These are phyloP conservation scores for Galium porrigens DNA, from an alignment of 305 asterid species.

Conservation along the genomic window DNA sequence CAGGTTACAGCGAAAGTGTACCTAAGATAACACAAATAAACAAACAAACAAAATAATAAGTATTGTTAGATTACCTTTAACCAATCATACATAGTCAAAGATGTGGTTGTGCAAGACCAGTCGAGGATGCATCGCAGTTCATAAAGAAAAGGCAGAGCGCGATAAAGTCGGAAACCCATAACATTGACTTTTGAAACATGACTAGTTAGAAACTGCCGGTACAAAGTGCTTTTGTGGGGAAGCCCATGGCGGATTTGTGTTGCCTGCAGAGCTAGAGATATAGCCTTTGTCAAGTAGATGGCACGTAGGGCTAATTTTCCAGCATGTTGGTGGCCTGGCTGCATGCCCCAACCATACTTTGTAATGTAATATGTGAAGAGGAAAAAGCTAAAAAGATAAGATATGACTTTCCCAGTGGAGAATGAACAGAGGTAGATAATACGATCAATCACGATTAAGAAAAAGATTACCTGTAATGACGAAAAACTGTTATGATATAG, in stretches of 20 bases:
- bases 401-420: constrained; percentile 80
- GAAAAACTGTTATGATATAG: not conserved
- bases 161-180: constrained; percentile 76
- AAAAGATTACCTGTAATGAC: constrained; percentile 63
- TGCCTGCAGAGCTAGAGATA: constrained; percentile 85
- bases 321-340: constrained; percentile 54
- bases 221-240: constrained; percentile 80
- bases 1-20: not conserved
- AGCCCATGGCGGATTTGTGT: constrained; percentile 78
- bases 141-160: constrained; percentile 91
- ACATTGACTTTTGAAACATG: constrained; percentile 63
- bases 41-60: not conserved
- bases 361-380: constrained; percentile 60
- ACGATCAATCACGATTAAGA: constrained; percentile 87
- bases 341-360: constrained; percentile 79
- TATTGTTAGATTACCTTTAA: constrained; percentile 44
- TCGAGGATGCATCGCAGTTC: constrained; percentile 89
- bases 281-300: constrained; percentile 67
- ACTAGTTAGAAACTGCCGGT: constrained; percentile 91
- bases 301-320: constrained; percentile 83
- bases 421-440: constrained; percentile 73
- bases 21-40: not conserved
- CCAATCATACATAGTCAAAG: constrained; percentile 97
- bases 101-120: constrained; percentile 93
- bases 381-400: constrained; percentile 70